Evolutionary conservation across 2,329 filamentous ascomycete genomes (phyloP), one percentile per base, ranked within the genome.

Genomic region (Paecilomyces variotii): DNA sequence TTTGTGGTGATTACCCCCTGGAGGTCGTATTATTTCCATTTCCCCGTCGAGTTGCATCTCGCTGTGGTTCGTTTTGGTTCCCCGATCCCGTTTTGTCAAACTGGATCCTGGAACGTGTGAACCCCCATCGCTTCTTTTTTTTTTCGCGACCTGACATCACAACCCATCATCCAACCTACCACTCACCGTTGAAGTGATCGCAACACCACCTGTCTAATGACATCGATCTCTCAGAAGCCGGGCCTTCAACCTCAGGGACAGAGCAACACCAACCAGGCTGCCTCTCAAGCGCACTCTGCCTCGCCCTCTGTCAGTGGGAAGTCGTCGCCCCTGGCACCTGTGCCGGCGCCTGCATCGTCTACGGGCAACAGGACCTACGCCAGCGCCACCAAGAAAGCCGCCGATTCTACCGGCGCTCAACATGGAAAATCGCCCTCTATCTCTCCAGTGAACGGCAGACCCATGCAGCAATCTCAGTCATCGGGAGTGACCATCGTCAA

Each of bases 391-490:
- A 84, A 82, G 74, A 84, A 82, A 74, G 77, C 78, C 69, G 79
- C 76, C 60, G 79, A 79, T 73, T 77, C 74, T 65, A 70, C 74
- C 69, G 75, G 77, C 72, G 76, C 79, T 62, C 73, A 79, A 72
- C 76, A 82, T 82, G 81, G 80, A 76, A 83, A 84, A 70, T 76
- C 84, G 74, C 81, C 84, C 72, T 84, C 87, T 69, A 83, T 85
- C 69, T 87, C 90, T 80, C 85, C 89, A 74, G 84, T 95, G 83
- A 96, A 96, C 83, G 90, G 90, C 83, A 89, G 88, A 78, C 80
- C 82, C 65, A 80, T 86, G 75, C 87, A 66, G 63, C 66, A 72
- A 63, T 57, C 65, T 28, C 65, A 70, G 57, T 64, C 69, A 50
- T 65, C 72, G 62, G 78, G 79, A 64, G 82, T 86, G 59, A 80